Conservation (phyloP, 345 rosid species). For the Hypericum androsaemum region DNA sequence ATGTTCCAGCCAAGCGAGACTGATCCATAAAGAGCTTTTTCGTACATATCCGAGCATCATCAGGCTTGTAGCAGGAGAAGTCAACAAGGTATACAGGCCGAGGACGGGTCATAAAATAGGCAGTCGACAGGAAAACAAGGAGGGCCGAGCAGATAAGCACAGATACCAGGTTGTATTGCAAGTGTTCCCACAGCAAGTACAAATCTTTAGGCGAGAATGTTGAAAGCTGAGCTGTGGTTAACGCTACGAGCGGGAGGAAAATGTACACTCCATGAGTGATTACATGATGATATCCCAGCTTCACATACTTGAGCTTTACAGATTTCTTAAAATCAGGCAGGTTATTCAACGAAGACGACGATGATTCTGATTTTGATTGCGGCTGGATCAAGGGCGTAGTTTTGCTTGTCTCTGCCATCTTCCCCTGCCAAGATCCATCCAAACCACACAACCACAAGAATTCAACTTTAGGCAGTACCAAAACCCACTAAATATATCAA, state of each 20-base stretch:
- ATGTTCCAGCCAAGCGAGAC: conserved; percentile 18
- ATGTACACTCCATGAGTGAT: conserved; percentile 18
- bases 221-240: conserved; percentile 14
- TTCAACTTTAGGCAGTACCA: conserved; percentile 1
- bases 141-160: conserved; percentile 7
- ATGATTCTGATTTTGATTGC: conserved; percentile 14
- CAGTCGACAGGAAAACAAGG: neutral
- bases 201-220: conserved; percentile 16
- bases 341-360: conserved; percentile 10
- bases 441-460: neutral
- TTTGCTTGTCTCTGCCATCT: conserved; percentile 24
- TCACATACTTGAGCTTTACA: conserved; percentile 17
- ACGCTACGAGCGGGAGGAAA: conserved; percentile 9
- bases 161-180: conserved; percentile 17
- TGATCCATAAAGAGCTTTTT: conserved; percentile 29
- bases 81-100: conserved; percentile 27
- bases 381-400: conserved; percentile 28
- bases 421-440: conserved; percentile 15
- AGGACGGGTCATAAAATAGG: conserved; percentile 16
- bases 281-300: conserved; percentile 18
- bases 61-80: conserved; percentile 31
- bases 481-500: neutral
- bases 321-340: conserved; percentile 19
- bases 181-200: conserved; percentile 14
- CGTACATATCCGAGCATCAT: conserved; percentile 24